Evolutionary conservation across 1,139 yeast genomes (phyloP).

Genomic region (Yamadazyma kanchanaburiensis): DNA sequence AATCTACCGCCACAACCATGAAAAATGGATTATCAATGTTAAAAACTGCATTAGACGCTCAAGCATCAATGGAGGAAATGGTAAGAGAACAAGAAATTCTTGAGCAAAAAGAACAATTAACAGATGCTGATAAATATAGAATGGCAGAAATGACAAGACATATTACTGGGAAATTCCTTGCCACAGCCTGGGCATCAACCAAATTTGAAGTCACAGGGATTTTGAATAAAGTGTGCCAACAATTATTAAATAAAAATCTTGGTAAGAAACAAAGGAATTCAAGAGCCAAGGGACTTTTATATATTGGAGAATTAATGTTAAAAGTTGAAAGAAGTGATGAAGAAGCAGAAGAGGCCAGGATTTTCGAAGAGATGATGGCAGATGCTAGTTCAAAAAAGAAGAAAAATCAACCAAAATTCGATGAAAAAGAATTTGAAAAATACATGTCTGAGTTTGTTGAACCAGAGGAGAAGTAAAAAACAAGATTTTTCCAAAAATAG

Average conservation of each 20-base stretch:
- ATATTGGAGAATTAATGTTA: constrained; percentile 55
- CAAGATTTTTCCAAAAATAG: too few species aligned
- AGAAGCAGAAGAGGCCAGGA: constrained; percentile 72
- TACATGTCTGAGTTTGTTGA: constrained; percentile 21
- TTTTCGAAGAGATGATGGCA: constrained; percentile 73
- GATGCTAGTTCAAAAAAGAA: constrained; percentile 58
- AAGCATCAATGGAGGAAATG: constrained; percentile 35
- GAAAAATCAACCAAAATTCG: constrained; percentile 18
- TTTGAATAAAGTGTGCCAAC: constrained; percentile 62
- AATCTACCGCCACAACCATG: constrained; percentile 35
- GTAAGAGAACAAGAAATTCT: constrained; percentile 50
- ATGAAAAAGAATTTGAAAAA: constrained; percentile 18
- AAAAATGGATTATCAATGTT: constrained; percentile 39
- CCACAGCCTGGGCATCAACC: constrained; percentile 78
- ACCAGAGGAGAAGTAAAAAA: constrained; percentile 10
- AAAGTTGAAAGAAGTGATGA: constrained; percentile 59
- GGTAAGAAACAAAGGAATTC: constrained; percentile 47
- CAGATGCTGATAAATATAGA: constrained; percentile 45
- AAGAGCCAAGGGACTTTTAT: constrained; percentile 59
- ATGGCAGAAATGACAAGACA: constrained; percentile 62
- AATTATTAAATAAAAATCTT: constrained; percentile 49
- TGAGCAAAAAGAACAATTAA: constrained; percentile 24
- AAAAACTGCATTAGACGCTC: constrained; percentile 44
- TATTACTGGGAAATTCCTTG: constrained; percentile 70
- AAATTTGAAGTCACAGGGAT: constrained; percentile 71